Base-by-base conservation (phyloP, 2,329 filamentous ascomycete genomes). In the Colletotrichum sp. region DNA sequence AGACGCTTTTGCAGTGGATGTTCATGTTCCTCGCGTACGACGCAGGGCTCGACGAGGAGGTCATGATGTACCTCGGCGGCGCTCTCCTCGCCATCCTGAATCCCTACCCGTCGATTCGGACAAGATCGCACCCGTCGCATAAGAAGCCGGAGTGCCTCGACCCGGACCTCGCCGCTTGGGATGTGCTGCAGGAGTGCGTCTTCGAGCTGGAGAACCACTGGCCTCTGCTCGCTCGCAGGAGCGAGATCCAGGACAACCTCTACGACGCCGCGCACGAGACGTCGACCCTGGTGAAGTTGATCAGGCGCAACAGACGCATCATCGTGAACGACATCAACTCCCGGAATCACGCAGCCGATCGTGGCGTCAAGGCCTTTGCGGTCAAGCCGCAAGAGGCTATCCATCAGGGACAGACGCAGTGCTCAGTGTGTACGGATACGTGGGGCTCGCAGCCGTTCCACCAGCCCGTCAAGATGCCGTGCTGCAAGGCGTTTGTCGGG, bases 51-150 rank as follows among this genome's bases (percentile, higher is more conserved):
- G 58, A 74, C 58, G 74, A 74, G 16, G 22, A 65, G 32, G 56
- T 76, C 9, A 76, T 76, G 70, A 60, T 66, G 30, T 74, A 32
- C 6, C 15, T 76, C 27, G 74, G 32, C n/a, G 48, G 56, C 6
- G 43, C n/a, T 7, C 58, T 76, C 34, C 70, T 76, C 27, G 70
- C 64, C 32, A 48, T 76, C n/a, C 74, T 76, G 43, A 76, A 76
- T 25, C 74, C 70, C 32, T 76, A 71, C 34, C 74, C 70, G n/a
- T 65, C 48, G 18, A 16, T 28, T 12, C 30, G 43, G 2, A 4
- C 9, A 12, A 5, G 3, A 5, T 8, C 34, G 15, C 74, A 69
- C 16, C 58, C 74, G 10, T 76, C 74, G 3, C 70, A 76, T 5
- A 56, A 65, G 34, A 4, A 12, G 10, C 48, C 43, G 8, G 12